phyloP scores from a whole-genome alignment of 257 asterid genomes.

The Leonotis leonurus region DNA sequence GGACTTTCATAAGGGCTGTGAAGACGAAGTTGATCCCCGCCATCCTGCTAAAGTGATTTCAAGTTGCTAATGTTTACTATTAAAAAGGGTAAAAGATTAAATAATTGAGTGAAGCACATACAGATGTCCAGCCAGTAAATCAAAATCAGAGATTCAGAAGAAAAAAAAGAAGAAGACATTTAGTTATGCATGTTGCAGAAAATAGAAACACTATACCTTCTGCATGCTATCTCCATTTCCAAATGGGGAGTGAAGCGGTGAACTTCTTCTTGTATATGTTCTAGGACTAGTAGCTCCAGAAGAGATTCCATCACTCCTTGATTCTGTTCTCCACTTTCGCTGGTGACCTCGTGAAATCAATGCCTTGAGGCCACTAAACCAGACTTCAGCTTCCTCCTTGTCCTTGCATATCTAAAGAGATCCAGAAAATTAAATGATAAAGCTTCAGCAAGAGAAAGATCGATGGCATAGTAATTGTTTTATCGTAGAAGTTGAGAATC shows the following conservation, averaged over 20 bases:
- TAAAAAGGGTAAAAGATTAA: not conserved
- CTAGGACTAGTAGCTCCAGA: slow-evolving; percentile 96
- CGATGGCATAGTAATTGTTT: not conserved
- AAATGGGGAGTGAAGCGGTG: slow-evolving; percentile 87
- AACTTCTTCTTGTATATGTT: slow-evolving; percentile 83
- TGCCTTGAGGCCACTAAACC: slow-evolving; percentile 99
- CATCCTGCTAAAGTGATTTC: slow-evolving; percentile 59
- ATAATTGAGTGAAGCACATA: not conserved
- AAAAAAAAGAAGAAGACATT: slow-evolving; percentile 6
- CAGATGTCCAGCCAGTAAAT: slow-evolving; percentile 1
- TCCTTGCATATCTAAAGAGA: slow-evolving; percentile 82
- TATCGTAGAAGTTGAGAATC: not conserved
- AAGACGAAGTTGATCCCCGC: slow-evolving; percentile 69
- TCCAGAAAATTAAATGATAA: not conserved
- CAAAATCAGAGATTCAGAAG: too few species aligned
- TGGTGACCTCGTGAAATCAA: slow-evolving; percentile 88
- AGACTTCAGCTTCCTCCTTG: slow-evolving; percentile 99
- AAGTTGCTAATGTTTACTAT: slow-evolving; percentile 13
- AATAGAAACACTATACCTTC: slow-evolving; percentile 46
- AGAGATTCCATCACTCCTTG: slow-evolving; percentile 92
- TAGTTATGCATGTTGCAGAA: slow-evolving; percentile 5
- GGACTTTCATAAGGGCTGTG: slow-evolving; percentile 91
- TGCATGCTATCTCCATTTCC: slow-evolving; percentile 70
- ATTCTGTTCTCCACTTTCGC: slow-evolving; percentile 87
- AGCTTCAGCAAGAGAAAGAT: slow-evolving; percentile 1